Evolutionary conservation across 768 basidiomycete species (phyloP), one percentile per base, ranked within the genome.

Genomic region (Amanita rubescens): DNA sequence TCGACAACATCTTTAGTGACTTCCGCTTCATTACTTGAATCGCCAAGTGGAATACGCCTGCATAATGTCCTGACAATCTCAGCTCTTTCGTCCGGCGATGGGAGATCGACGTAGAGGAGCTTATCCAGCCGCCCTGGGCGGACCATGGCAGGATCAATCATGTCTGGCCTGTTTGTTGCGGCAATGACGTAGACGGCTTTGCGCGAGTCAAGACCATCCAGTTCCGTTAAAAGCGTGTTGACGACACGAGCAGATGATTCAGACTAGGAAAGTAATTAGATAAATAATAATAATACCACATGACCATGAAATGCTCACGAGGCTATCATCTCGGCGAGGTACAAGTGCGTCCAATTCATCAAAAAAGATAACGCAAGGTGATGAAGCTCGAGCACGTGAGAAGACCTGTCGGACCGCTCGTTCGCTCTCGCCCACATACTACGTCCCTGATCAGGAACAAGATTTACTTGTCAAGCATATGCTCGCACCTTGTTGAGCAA

Each of bases 381-480:
- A 84, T 0, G 94, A 96, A 1, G 94, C 94, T 3, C 93, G 78
- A 2, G 95, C 95, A 14, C 95, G 80, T 0, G 90, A 85, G 68
- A 99, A 99, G 0, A 97, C 90, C 64, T 95, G 93, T 42, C 95
- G 73, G 0, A 99, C 92, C 0, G 95, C 95, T 22, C 91, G 74
- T 65, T 98, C 95, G 65, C 93, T 95, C 71, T 99, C 95, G 12
- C 95, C 94, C 0, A 98, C 94, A 60, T 98, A 98, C 91, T 96
- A 62, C 5, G 50, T 6, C 19, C 19, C 38, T 24, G 41, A 39
- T 43, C 42, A 17, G 19, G 49, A 24, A 54, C 43, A 24, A 12
- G 24, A 49, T 8, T 25, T 49, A 44, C 22, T 14, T 35, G 14
- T 5, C n/a, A 51, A 34, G 17, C 12, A 30, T 41, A 55, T 9